Evolutionary conservation across 129 eudicot species (phyloP), one percentile per base, ranked within the genome.

Genomic region (Pseudognaphalium luteoalbum): DNA sequence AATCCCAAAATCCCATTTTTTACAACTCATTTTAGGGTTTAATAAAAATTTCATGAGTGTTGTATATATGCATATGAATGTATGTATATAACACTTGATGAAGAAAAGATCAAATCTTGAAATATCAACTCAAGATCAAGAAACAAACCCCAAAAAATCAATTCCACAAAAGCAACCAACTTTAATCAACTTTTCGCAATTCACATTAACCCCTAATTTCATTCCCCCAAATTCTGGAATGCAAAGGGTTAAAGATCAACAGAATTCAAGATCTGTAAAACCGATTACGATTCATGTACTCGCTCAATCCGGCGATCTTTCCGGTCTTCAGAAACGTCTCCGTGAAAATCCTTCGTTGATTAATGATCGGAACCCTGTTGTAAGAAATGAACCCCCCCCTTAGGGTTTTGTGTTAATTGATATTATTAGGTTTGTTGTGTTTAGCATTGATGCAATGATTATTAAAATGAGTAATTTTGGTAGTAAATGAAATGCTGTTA

Each of bases 301-400:
- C 58, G 96, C 97, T 44, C 96, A 94, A 82, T 81, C 86, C 35
- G 99, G 97, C 19, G 97, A 94, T 86, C 86, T 94, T 71, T 62
- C 81, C 61, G 86, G 78, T 14, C 84, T 94, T 32, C 85, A 84
- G 75, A 86, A 78, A 79, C 75, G 87, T 44, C 92, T 94, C 57
- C 80, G 85, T 4, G 88, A 83, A 4, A 91, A 86, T 73, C 97
- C 99, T 15, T 84, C 90, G 60, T 92, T 94, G 41, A 79, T 91
- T 79, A 94, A 94, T 79, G 99, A 94, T 72, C 89, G 96, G 0
- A 94, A 94, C 82, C 97, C 99, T 56, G 89, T 94, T 77, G 99
- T 94, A 91, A 81, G 93, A 52, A 6, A 15, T 28, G 20, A 32
- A 64, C 7, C 22, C 21, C 25, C 17, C 34, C 3, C 7, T 29